Evolutionary conservation across 2,329 filamentous ascomycete species (phyloP), one percentile per base, ranked within the genome.

Genomic region (Aspergillus transmontanensis): DNA sequence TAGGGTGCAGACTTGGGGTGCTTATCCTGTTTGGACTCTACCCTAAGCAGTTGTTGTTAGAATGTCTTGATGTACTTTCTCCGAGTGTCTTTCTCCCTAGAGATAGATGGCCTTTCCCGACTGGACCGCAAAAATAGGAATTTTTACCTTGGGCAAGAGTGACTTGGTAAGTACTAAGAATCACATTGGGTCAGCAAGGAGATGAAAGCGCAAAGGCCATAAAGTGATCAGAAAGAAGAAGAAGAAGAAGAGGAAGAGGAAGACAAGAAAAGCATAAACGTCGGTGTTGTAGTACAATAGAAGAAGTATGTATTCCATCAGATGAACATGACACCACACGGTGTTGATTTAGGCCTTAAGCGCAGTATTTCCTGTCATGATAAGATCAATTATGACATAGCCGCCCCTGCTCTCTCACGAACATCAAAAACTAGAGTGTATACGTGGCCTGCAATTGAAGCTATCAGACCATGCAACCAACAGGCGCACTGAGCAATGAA

Each of bases 11-110:
- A 14, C 23, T 48, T 50, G 46, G 23, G 68, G 67, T 75, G 73
- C 72, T 73, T 75, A 73, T 70, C 68, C 68, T 64, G 14, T 14
- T 21, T 21, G 62, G 58, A 66, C 59, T 61, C 66, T 58, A 64
- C 63, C 63, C 58, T 50, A 68, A 64, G 41, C 59, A 57, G 62
- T 59, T 62, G 64, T 59, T 61, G 63, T n/a, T 39, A 19, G 21
- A 41, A 39, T 55, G 51, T 34, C 10, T 21, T 21, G 51, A 34
- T 36, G 30, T 54, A n/a, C 19, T 54, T n/a, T 54, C 21, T 36
- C 9, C 19, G 41, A 43, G 45, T 16, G n/a, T 28, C 16, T 30
- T 46, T 26, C 23, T 46, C 21, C 11, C 45, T 28, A 48, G 19
- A 32, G 23, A 48, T 16, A 9, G 6, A 9, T 19, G 19, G 23